Base-by-base conservation (phyloP, 106 monocot species). In the Phalaenopsis equestris region DNA sequence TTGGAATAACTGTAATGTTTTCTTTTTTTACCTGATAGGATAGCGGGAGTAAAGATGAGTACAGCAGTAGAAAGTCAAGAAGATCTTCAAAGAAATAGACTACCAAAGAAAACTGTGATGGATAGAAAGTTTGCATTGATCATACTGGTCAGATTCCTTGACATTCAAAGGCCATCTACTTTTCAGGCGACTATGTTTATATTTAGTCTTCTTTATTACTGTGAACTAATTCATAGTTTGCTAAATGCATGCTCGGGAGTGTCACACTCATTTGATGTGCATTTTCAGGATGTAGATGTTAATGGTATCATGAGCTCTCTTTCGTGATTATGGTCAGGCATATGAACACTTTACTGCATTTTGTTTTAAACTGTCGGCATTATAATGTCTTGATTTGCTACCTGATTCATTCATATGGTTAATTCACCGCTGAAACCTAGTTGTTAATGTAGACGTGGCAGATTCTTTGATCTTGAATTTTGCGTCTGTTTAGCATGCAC, bases 121-220 rank as follows among this genome's bases (percentile, higher is more conserved):
- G 84, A 87, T 76, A 55, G 56, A 42, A 83, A 78, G 73, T 70
- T 39, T 61, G 84, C 87, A 72, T 30, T 86, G 41, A 75, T 75
- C 8, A 68, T 82, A 76, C 75, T 87, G 83, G 91, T 91, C 23
- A 79, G 91, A 75, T 56, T 84, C 41, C 23, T 36, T 24, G 46
- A 42, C 4, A 16, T n/a, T 42, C 16, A 12, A 55, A 55, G 55
- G 9, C 16, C 55, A 55, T 55, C 55, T 55, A 55, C 16, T 8
- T 55, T 16, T 16, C 16, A 55, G 9, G 55, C 17, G 57, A 18
- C 57, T 16, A 57, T 15, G 57, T 15, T 57, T 57, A 55, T 55
- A 55, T 55, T 57, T 15, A 57, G 4, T 11, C 57, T 57, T 15
- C 57, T 16, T 57, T 57, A 57, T 19, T 57, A 57, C 17, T 12